These are phyloP conservation scores for Apiotrichum veenhuisii DNA, from an alignment of 1,284 basidiomycete species.

Conservation along the genomic window DNA sequence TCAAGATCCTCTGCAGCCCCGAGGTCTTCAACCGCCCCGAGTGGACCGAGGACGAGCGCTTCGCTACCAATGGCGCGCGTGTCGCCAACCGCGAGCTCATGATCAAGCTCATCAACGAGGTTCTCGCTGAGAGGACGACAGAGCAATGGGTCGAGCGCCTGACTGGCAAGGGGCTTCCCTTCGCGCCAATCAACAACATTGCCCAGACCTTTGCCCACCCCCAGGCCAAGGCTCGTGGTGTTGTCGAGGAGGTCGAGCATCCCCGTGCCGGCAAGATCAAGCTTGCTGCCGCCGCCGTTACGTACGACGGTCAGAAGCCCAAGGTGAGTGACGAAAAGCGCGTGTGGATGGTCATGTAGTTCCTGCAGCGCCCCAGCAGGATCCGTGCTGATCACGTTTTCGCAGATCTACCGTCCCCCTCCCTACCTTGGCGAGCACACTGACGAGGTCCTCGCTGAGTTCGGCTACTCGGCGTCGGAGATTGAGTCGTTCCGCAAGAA, in stretches of 20 bases:
- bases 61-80: slow-evolving; percentile 67
- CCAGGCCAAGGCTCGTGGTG: slow-evolving; percentile 66
- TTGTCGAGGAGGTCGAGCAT: slow-evolving; percentile 66
- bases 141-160: slow-evolving; percentile 71
- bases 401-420: slow-evolving; percentile 68
- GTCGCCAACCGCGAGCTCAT: slow-evolving; percentile 73
- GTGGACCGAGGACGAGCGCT: slow-evolving; percentile 54
- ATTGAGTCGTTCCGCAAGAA: slow-evolving; percentile 60
- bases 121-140: slow-evolving; percentile 59
- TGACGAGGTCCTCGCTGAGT: slow-evolving; percentile 68
- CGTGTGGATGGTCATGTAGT: neutral
- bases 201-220: slow-evolving; percentile 85
- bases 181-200: slow-evolving; percentile 88
- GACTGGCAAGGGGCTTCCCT: slow-evolving; percentile 74
- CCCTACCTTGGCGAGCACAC: slow-evolving; percentile 84
- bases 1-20: slow-evolving; percentile 39
- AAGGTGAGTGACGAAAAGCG: slow-evolving; percentile 26
- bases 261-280: slow-evolving; percentile 77
- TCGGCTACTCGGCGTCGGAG: slow-evolving; percentile 62
- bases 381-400: slow-evolving; percentile 28
- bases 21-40: slow-evolving; percentile 37
- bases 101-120: slow-evolving; percentile 65
- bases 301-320: slow-evolving; percentile 72
- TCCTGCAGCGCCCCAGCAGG: too few species aligned
- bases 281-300: slow-evolving; percentile 78